phyloP scores from a whole-genome alignment of 371 early-diverging fungal genomes.

The Mortierella sp. region DNA sequence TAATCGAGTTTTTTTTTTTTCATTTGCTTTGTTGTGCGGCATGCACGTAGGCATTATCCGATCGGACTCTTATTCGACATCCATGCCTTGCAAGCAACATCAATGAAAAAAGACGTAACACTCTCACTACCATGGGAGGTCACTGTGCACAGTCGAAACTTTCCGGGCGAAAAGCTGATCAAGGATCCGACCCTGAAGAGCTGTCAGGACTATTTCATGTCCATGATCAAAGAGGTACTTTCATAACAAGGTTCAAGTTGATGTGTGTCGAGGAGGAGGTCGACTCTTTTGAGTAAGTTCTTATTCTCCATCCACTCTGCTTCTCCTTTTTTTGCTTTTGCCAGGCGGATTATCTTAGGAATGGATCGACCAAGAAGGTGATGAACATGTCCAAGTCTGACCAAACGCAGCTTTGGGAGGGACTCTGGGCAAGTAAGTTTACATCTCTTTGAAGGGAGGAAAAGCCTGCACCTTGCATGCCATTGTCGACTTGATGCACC shows the following conservation, averaged over 20 bases:
- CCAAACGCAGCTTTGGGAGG: conserved; percentile 78
- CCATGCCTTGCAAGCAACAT: conserved; percentile 36
- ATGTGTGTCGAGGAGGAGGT: background rate
- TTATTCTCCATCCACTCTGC: background rate
- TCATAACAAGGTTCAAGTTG: background rate
- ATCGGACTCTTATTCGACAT: conserved; percentile 78
- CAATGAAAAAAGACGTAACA: conserved; percentile 1
- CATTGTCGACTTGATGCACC: background rate
- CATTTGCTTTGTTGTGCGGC: background rate
- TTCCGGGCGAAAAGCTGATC: conserved; percentile 71
- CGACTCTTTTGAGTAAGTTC: background rate
- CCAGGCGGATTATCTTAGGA: conserved; percentile 81
- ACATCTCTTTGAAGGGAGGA: background rate
- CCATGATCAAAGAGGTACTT: conserved; percentile 80
- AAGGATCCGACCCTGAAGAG: conserved; percentile 61
- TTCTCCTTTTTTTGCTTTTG: background rate
- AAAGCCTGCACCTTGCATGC: background rate
- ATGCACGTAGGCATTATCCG: conserved; percentile 75
- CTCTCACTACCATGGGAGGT: conserved; percentile 71
- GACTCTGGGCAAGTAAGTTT: conserved; percentile 64
- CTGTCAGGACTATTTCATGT: conserved; percentile 80
- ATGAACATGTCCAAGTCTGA: conserved; percentile 82
- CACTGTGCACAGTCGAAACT: conserved; percentile 67
- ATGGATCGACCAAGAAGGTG: conserved; percentile 76
- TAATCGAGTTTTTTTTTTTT: too few species aligned